Evolutionary conservation across 192 early-diverging fungal genomes (phyloP).

Genomic region (Thamnidium elegans): DNA sequence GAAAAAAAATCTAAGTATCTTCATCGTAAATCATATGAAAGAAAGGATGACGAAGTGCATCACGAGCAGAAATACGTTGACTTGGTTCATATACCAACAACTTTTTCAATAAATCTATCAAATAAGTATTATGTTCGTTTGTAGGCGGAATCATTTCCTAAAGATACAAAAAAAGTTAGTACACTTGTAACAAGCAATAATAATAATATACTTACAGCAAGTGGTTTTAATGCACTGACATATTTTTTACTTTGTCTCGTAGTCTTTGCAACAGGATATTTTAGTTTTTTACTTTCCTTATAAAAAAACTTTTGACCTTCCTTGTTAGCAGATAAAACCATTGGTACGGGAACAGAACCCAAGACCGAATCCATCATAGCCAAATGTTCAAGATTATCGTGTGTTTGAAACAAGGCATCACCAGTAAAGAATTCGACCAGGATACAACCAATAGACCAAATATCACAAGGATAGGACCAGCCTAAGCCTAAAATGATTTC

Average conservation of each 20-base stretch:
- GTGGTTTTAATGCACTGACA: constrained; percentile 55
- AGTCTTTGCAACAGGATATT: constrained; percentile 57
- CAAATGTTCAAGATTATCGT: constrained; percentile 95
- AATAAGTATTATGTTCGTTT: constrained; percentile 48
- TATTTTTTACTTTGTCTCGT: constrained; percentile 55
- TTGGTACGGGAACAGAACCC: constrained; percentile 68
- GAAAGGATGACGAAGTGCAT: constrained; percentile 85
- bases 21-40: constrained; percentile 37
- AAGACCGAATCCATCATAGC: constrained; percentile 94
- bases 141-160: constrained; percentile 45
- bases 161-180: constrained; percentile 21
- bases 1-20: too few species aligned
- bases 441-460: constrained; percentile 98
- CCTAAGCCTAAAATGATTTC: constrained; percentile 87
- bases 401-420: constrained; percentile 95
- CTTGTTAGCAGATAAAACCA: constrained; percentile 53
- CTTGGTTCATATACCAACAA: constrained; percentile 80
- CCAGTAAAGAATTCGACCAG: constrained; percentile 94
- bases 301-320: constrained; percentile 54
- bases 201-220: constrained; percentile 43
- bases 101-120: constrained; percentile 65
- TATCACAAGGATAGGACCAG: constrained; percentile 96
- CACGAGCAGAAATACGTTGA: constrained; percentile 73
- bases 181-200: too few species aligned
- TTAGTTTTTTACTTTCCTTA: constrained; percentile 31